Base-by-base conservation (phyloP, 2,329 filamentous ascomycete species). In the Trichoderma brevicompactum region DNA sequence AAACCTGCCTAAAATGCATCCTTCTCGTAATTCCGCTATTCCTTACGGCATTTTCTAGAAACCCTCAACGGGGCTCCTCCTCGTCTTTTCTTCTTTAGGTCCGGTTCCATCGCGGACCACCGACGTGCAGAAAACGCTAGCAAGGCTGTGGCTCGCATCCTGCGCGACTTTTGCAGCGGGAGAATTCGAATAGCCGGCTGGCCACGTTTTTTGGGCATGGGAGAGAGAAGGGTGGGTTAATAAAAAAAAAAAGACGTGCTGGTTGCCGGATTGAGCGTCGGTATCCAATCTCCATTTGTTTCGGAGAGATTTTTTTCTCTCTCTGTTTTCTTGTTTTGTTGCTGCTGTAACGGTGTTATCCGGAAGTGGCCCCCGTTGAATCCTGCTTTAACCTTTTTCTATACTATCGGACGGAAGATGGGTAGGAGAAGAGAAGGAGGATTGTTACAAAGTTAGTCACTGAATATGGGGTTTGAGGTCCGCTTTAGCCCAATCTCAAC, bases 121-220 rank as follows among this genome's bases (percentile, higher is more conserved):
- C 17, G 32, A 32, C 41, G 28, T 41, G 48, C 48, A 52, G 58
- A 5, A 44, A 49, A 38, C 58, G 28, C 48, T 43, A 52, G 48
- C 58, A 62, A 62, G 36, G 58, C 38, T 28, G 23, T 44, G 36
- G 46, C 48, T n/a, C 38, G 46, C 46, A 50, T 41, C 36, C 48
- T 61, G 46, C 13, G 23, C 15, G 34, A 50, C 38, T 55, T 55
- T 43, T 38, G 38, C 13, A 41, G 23, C 23, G 23, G 40, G 2
- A n/a, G 38, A 28, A 41, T 56, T 41, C 15, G 23, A 28, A 15
- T 10, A 32, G 32, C 10, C 10, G 28, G 55, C 28, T 15, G 43
- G 43, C 55, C 55, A 59, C 55, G 55, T 59, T 59, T 59, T 59
- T 3, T 28, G 9, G 15, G 6, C 23, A 60, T 28, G 46, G 36